Base-by-base conservation (phyloP, 2,329 filamentous ascomycete species). In the Nemania diffusa region DNA sequence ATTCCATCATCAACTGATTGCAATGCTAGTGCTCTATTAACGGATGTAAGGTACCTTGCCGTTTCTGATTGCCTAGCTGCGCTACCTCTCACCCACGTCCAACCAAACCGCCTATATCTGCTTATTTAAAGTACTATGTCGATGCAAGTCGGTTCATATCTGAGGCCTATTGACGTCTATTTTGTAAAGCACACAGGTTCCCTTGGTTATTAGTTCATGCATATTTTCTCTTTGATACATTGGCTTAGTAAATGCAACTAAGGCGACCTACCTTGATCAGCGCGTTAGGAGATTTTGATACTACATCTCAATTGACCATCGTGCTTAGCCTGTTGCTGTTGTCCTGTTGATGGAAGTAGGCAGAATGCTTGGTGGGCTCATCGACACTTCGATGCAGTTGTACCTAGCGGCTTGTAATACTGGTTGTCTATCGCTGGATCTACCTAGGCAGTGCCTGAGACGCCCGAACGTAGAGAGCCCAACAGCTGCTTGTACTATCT, bases 1-100 rank as follows among this genome's bases (percentile, higher is more conserved):
- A 59, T 50, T 55, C 62, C 37, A 29, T 27, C 40, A 24, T 53
- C 50, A 52, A 44, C 40, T 44, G 27, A 40, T 50, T 34, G 4
- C 17, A 56, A 62, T 48, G 24, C 11, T 26, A 62, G 50, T n/a
- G 15, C 50, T 34, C 27, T 44, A 44, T 22, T 29, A 22, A n/a
- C 15, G n/a, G n/a, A 40, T n/a, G 15, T 44, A 44, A 5, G 15
- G 15, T 15, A 51, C 24, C 11, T 48, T 17, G 20, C 40, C 27
- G 20, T 40, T n/a, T 9, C 8, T 9, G 11, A 20, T 15, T 44
- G 40, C 17, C 17, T 20, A 5, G 29, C 5, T 32, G 9, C 29
- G 29, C 13, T n/a, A 8, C 40, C 17, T 17, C 40, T 44, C n/a
- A 7, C 6, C 3, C 17, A 15, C 40, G 13, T 44, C n/a, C 17